Evolutionary conservation across 805 yeast genomes (phyloP).

Genomic region (Candida ficus): DNA sequence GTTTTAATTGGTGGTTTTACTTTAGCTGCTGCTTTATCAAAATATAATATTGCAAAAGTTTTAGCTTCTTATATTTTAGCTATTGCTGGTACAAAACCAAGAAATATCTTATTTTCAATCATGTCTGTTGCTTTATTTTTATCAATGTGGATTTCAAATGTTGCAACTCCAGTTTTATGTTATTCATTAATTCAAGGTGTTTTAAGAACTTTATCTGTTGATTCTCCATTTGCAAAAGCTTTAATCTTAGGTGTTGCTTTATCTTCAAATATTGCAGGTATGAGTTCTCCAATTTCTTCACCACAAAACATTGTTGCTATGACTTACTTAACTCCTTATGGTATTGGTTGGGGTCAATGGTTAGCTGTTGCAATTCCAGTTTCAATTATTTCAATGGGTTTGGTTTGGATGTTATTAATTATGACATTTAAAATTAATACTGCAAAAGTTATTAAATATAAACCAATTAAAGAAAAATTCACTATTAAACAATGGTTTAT

Average conservation of each 20-base stretch:
- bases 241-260: constrained; percentile 86
- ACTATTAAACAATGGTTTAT: constrained; percentile 71
- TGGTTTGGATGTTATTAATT: constrained; percentile 66
- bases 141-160: constrained; percentile 95
- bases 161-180: constrained; percentile 92
- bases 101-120: constrained; percentile 65
- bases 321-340: constrained; percentile 66
- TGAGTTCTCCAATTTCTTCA: constrained; percentile 94
- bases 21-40: constrained; percentile 87
- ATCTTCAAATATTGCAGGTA: constrained; percentile 90
- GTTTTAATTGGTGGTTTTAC: constrained; percentile 89
- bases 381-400: constrained; percentile 51
- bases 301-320: constrained; percentile 94
- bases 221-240: constrained; percentile 78
- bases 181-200: constrained; percentile 84
- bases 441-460: constrained; percentile 41
- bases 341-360: constrained; percentile 84
- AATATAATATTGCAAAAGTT: constrained; percentile 84
- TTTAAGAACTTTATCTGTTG: constrained; percentile 68
- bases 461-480: constrained; percentile 58
- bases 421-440: constrained; percentile 48
- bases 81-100: constrained; percentile 78
- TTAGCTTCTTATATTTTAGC: constrained; percentile 80
- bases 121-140: constrained; percentile 83
- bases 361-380: constrained; percentile 85